Evolutionary conservation across 2,329 filamentous ascomycete genomes (phyloP).

Genomic region (Verticillium dahliae): DNA sequence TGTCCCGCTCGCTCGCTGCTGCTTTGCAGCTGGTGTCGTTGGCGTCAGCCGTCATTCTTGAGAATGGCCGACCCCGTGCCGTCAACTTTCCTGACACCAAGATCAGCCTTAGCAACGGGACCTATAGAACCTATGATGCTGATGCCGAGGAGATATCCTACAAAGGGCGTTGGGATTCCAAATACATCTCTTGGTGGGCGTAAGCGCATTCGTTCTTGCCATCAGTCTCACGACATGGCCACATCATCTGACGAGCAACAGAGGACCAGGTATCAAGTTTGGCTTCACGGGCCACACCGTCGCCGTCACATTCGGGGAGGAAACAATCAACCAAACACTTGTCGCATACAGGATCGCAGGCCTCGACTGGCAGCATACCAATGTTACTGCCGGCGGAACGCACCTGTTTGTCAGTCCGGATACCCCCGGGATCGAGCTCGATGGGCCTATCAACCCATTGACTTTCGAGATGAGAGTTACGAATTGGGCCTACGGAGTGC

Average conservation of each 20-base stretch:
- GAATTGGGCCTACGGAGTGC: slow-evolving; percentile 55
- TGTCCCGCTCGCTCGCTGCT: slow-evolving; percentile 4
- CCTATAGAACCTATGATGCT: slow-evolving; percentile 38
- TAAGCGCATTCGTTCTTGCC: slow-evolving; percentile 22
- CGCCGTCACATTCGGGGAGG: slow-evolving; percentile 46
- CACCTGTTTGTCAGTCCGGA: slow-evolving; percentile 44
- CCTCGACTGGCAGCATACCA: slow-evolving; percentile 55
- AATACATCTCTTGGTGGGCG: slow-evolving; percentile 56
- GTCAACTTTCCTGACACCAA: slow-evolving; percentile 33
- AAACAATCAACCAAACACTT: slow-evolving; percentile 41
- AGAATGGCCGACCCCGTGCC: slow-evolving; percentile 32
- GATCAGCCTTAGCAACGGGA: slow-evolving; percentile 23
- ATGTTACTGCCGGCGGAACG: slow-evolving; percentile 48
- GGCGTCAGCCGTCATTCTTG: slow-evolving; percentile 24
- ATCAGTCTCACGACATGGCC: not conserved
- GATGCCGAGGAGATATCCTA: slow-evolving; percentile 50
- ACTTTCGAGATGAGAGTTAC: slow-evolving; percentile 53
- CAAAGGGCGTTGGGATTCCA: slow-evolving; percentile 56
- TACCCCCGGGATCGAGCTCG: slow-evolving; percentile 37
- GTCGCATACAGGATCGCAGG: slow-evolving; percentile 52
- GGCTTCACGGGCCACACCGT: slow-evolving; percentile 47
- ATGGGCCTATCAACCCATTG: slow-evolving; percentile 32
- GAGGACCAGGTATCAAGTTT: slow-evolving; percentile 47
- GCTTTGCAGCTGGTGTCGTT: slow-evolving; percentile 14
- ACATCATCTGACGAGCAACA: slow-evolving; percentile 13